Conservation (phyloP, 192 early-diverging fungal species). For the Rhizoclosmatium globosum region DNA sequence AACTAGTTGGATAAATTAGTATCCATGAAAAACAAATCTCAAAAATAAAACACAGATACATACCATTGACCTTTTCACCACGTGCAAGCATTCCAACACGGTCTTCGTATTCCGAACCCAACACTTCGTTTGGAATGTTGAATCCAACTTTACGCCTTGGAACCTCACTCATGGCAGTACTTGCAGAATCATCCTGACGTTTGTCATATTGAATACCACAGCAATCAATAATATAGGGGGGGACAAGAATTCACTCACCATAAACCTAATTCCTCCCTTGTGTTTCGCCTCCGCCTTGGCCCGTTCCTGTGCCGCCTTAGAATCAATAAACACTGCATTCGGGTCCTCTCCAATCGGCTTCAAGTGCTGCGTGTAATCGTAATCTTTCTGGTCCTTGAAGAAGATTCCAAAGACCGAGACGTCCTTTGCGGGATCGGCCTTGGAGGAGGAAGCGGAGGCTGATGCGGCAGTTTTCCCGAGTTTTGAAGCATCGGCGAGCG, state of each 20-base stretch:
- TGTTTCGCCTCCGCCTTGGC: conserved; percentile 62
- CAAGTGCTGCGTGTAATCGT: conserved; percentile 96
- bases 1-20: conserved; percentile 40
- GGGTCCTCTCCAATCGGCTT: conserved; percentile 77
- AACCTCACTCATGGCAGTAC: conserved; percentile 36
- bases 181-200: conserved; percentile 46
- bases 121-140: conserved; percentile 73
- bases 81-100: conserved; percentile 76
- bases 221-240: background rate
- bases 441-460: conserved; percentile 40
- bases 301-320: conserved; percentile 15
- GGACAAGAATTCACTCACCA: conserved; percentile 32
- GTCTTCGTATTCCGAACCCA: conserved; percentile 79
- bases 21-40: conserved; percentile 12
- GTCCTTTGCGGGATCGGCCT: conserved; percentile 56
- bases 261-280: conserved; percentile 51
- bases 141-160: conserved; percentile 56
- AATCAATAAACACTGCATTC: conserved; percentile 76
- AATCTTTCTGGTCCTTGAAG: conserved; percentile 84
- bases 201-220: background rate
- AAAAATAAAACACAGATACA: background rate
- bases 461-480: conserved; percentile 13
- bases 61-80: conserved; percentile 49
- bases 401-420: conserved; percentile 91
- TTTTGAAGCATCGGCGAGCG: conserved; percentile 15